phyloP scores from a whole-genome alignment of 176 grass and related monocot genomes.

The Bolboschoenus planiculmis region DNA sequence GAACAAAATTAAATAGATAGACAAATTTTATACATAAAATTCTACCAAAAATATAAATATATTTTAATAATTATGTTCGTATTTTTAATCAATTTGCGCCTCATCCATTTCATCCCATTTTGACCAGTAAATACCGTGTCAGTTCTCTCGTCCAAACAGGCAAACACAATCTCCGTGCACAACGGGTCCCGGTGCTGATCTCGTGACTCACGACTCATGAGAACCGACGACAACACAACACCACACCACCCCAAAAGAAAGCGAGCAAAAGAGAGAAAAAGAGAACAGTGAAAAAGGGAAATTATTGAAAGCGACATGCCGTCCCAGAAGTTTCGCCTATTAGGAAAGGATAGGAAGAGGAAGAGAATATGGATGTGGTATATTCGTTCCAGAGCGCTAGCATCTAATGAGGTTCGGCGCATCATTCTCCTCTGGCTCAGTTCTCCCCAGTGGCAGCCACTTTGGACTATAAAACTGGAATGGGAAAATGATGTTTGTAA shows the following conservation, averaged over 20 bases:
- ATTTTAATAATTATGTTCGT: too few species aligned
- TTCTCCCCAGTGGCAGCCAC: background rate
- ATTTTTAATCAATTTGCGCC: too few species aligned
- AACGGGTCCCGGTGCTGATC: background rate
- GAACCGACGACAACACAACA: too few species aligned
- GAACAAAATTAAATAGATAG: too few species aligned
- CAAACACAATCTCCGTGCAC: background rate
- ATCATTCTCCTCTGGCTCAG: too few species aligned
- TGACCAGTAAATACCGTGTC: background rate
- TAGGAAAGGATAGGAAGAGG: background rate
- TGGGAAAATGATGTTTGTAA: background rate
- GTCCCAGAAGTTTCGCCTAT: background rate
- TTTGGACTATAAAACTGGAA: background rate
- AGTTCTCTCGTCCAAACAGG: background rate
- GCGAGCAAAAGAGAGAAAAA: background rate
- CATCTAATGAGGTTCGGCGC: background rate
- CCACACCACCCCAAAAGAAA: background rate
- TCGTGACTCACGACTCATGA: background rate
- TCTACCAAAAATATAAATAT: too few species aligned
- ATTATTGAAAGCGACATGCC: background rate
- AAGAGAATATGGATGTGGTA: background rate
- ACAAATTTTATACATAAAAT: too few species aligned
- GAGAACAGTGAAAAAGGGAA: background rate
- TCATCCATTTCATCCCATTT: too few species aligned
- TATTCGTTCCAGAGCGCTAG: background rate